These are phyloP conservation scores for Pythium aquatile DNA, from an alignment of 352 stramenopile species.

Conservation along the genomic window DNA sequence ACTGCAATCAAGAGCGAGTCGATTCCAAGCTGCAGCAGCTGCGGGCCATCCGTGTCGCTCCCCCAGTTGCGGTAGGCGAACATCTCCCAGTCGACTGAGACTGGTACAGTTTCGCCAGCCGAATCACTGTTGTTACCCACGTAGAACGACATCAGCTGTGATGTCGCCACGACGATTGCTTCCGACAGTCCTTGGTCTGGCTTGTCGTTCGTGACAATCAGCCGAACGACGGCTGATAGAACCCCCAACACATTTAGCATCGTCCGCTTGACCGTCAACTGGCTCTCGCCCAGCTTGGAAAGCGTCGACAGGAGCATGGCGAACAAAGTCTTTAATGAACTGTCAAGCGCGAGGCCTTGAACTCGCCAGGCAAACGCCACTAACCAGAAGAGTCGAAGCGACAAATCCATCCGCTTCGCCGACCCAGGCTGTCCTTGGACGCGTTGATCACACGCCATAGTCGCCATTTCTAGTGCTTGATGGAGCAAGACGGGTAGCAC, in stretches of 20 bases:
- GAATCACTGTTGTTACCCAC: neutral
- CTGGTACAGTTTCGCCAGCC: neutral
- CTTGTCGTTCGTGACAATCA: neutral
- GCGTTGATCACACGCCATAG: neutral
- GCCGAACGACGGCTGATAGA: neutral
- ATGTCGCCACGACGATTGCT: neutral
- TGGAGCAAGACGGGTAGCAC: neutral
- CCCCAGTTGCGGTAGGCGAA: neutral
- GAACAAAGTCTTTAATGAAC: neutral
- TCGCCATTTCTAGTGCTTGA: neutral
- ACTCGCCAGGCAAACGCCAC: neutral
- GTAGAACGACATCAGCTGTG: neutral
- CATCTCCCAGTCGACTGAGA: neutral
- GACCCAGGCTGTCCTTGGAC: neutral
- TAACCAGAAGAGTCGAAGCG: neutral
- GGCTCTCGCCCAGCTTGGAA: neutral
- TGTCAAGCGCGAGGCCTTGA: neutral
- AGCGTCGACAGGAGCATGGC: neutral
- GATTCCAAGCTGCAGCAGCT: neutral
- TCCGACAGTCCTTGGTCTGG: neutral
- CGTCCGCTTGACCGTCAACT: neutral
- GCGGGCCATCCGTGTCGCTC: neutral
- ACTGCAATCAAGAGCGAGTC: constrained; percentile 1
- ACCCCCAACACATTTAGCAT: neutral
- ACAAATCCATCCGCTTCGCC: neutral